These are phyloP conservation scores for Lactarius hatsudake DNA, from an alignment of 768 basidiomycete genomes.

Conservation along the genomic window DNA sequence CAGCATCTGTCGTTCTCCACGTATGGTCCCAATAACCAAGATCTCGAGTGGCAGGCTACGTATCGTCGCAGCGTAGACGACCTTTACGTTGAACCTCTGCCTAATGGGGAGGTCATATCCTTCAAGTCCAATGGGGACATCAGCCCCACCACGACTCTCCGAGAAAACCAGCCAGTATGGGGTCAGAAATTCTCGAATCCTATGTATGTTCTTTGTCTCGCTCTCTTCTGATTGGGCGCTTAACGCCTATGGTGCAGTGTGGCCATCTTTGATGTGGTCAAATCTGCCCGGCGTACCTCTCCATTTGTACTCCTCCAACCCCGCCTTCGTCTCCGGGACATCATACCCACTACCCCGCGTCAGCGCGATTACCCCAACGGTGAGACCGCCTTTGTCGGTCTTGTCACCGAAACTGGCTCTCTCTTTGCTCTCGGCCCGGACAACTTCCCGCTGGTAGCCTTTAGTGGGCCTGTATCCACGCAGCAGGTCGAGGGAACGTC, in stretches of 20 bases:
- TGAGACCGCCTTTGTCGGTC: constrained; percentile 77
- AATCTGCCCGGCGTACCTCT: constrained; percentile 44
- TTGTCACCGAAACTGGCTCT: constrained; percentile 66
- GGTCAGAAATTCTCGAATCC: constrained; percentile 57
- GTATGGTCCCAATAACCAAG: constrained; percentile 91
- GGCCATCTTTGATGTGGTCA: constrained; percentile 75
- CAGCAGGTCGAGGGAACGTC: constrained; percentile 34
- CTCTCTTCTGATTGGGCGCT: not conserved
- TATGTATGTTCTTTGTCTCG: constrained; percentile 47
- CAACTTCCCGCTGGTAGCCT: constrained; percentile 78
- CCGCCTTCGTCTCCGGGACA: constrained; percentile 66
- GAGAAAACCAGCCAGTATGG: constrained; percentile 53
- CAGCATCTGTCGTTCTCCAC: constrained; percentile 89
- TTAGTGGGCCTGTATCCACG: constrained; percentile 45
- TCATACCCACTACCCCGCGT: constrained; percentile 49
- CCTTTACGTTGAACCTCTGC: constrained; percentile 75
- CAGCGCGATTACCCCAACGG: constrained; percentile 49
- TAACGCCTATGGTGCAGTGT: constrained; percentile 50
- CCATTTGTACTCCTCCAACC: constrained; percentile 90
- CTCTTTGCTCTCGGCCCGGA: constrained; percentile 85
- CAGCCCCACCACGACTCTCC: constrained; percentile 32
- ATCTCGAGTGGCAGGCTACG: constrained; percentile 63
- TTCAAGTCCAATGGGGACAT: constrained; percentile 50
- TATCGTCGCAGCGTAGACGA: constrained; percentile 80
- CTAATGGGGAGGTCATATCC: constrained; percentile 74